Evolutionary conservation across 2,329 filamentous ascomycete genomes (phyloP), one percentile per base, ranked within the genome.

Genomic region (Colletotrichum lupini): DNA sequence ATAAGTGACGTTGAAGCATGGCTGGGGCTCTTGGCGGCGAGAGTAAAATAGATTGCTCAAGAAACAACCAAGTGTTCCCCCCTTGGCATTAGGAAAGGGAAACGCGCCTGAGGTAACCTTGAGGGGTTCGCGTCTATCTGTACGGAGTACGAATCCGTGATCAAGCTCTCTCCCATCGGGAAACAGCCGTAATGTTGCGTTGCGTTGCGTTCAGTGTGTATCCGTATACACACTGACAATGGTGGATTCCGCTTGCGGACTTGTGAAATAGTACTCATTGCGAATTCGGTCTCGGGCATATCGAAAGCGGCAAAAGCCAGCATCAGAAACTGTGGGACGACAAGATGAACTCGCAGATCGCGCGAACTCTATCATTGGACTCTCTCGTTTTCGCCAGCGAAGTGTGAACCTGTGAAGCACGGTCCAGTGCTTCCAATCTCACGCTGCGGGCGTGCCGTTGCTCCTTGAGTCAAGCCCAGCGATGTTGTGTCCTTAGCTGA

Each of bases 21-120:
- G 65, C 69, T 68, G 32, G 52, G 30, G 58, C 28, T 63, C 65
- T 72, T 72, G 65, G 69, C 58, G 19, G 28, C 35, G 58, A 26
- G 53, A 59, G 57, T 30, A 46, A 55, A 68, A 72, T 59, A 55
- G 53, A 68, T 68, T 68, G 37, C 46, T 59, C 37, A 32, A 68
- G 58, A 72, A 72, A 62, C 65, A 68, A 49, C 37, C n/a, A 37
- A 35, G n/a, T 52, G 30, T 11, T 24, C 28, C 37, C 16, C 11
- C 16, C 64, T 49, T 63, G 57, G 52, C 58, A 26, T 53, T 46
- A 30, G 57, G 28, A 28, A 49, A 30, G 53, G 52, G 58, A 30
- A 26, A 37, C 4, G 22, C 7, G 32, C 42, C 24, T 12, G 52
- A 68, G 22, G 22, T 49, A 62, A 57, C 57, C 22, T 62, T 61